Percentiles rank a stretch among this genome's conserved stretches.
Evolutionary conservation across 352 stramenopile species (phyloP).

Genomic region (Labyrinthula sp.): DNA sequence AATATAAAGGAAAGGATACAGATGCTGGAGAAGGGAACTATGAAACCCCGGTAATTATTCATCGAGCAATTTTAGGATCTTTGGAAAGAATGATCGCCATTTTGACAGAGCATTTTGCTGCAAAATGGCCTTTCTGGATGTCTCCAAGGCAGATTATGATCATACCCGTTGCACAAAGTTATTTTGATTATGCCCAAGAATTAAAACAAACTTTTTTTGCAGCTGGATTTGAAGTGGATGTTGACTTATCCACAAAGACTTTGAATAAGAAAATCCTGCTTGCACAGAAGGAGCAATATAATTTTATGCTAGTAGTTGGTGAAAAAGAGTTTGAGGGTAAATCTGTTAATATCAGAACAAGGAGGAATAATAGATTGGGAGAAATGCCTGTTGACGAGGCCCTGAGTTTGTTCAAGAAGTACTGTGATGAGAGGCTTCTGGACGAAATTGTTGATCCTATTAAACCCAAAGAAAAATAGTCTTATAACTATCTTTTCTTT

Average conservation of each 20-base stretch:
- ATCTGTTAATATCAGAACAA: conserved; percentile 73
- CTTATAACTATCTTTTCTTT: no score
- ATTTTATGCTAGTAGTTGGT: conserved; percentile 91
- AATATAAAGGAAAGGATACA: conserved; percentile 41
- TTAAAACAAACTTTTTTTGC: conserved; percentile 58
- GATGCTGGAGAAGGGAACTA: no score
- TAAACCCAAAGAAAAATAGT: no score
- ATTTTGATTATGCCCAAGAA: conserved; percentile 64
- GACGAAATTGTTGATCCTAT: no score
- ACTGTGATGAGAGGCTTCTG: not conserved
- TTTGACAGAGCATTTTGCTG: conserved; percentile 86
- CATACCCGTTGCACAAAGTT: conserved; percentile 73
- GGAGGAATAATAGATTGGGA: conserved; percentile 71
- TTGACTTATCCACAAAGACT: conserved; percentile 76
- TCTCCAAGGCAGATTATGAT: conserved; percentile 81
- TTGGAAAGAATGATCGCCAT: conserved; percentile 92
- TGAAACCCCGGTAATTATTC: conserved; percentile 86
- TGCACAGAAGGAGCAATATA: conserved; percentile 86
- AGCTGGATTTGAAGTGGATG: conserved; percentile 80
- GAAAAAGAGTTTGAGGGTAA: conserved; percentile 61
- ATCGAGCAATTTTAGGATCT: conserved; percentile 87
- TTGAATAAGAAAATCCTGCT: conserved; percentile 96
- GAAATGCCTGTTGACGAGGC: conserved; percentile 78
- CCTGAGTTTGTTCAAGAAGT: conserved; percentile 40
- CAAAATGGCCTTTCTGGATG: conserved; percentile 96